A percentile compares a stretch with the other conserved stretches of the same genome.
Conservation (phyloP, 768 basidiomycete genomes). For the Suillus weaverae region DNA sequence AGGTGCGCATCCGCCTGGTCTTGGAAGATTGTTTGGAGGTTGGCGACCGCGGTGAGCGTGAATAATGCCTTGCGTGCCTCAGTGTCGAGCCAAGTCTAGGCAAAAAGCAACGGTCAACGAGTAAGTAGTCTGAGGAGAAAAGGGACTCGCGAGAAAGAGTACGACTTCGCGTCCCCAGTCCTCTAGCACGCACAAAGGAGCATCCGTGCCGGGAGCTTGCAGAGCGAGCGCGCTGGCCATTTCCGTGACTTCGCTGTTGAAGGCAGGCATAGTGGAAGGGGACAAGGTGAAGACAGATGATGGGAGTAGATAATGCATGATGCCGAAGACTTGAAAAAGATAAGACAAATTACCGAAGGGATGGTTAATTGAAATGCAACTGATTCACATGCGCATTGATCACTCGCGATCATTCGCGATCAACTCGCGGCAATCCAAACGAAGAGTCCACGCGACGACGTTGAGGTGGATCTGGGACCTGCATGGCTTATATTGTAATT, state of each 20-base stretch:
- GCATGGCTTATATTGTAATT: not conserved
- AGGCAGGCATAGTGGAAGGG: not conserved
- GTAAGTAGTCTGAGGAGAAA: not conserved
- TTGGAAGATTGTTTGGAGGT: not conserved
- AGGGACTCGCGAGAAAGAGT: not conserved
- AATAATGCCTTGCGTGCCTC: not conserved
- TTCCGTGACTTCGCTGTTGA: not conserved
- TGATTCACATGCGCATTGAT: not conserved
- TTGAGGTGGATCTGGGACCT: not conserved
- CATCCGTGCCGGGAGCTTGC: not conserved
- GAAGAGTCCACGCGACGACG: not conserved
- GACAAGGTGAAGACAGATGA: not conserved
- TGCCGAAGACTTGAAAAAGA: too few relatives aligned
- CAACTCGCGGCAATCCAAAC: not conserved
- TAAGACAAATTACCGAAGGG: not conserved
- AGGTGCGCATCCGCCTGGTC: not conserved
- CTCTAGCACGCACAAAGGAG: not conserved
- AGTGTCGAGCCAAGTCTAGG: not conserved
- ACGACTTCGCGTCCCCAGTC: not conserved
- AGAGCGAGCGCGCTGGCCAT: not conserved
- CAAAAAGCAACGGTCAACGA: not conserved
- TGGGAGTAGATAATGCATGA: not conserved
- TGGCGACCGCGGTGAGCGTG: not conserved
- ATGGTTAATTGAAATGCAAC: not conserved
- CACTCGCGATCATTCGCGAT: not conserved